Evolutionary conservation across 768 basidiomycete genomes (phyloP).

Genomic region (Auriscalpium microsporum): DNA sequence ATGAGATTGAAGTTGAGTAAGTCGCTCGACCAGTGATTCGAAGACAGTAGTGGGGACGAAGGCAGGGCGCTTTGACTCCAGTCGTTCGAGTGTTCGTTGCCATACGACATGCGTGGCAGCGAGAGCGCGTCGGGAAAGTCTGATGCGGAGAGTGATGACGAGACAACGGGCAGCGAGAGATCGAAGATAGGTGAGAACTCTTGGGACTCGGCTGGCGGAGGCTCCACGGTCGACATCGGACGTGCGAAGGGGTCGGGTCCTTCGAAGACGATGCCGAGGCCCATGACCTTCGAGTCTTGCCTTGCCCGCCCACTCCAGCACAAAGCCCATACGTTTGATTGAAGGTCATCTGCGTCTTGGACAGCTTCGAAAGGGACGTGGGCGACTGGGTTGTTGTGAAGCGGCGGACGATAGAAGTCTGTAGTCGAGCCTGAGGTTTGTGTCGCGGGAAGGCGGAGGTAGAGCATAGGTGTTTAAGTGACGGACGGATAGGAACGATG

Average conservation of each 20-base stretch:
- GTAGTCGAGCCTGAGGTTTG: not conserved
- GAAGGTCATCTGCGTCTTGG: not conserved
- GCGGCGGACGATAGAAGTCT: not conserved
- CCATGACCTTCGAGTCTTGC: not conserved
- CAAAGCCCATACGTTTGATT: slow-evolving; percentile 6
- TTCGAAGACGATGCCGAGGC: slow-evolving; percentile 10
- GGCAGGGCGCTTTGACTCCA: not conserved
- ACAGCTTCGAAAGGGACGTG: too few species aligned
- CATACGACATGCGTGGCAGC: not conserved
- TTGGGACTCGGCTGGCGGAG: not conserved
- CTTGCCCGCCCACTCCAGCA: too few species aligned
- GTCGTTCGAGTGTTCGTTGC: not conserved
- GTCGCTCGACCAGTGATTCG: not conserved
- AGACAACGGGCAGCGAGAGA: not conserved
- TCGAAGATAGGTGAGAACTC: not conserved
- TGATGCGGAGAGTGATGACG: not conserved
- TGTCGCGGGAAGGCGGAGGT: not conserved
- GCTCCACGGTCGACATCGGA: not conserved
- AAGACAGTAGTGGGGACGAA: not conserved
- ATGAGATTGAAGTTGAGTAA: not conserved
- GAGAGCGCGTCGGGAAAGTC: not conserved
- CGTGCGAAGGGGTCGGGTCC: slow-evolving; percentile 1
- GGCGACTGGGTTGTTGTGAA: too few species aligned
- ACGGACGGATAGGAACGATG: not conserved
- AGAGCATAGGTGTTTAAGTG: not conserved